Evolutionary conservation across 2,329 filamentous ascomycete species (phyloP).

Genomic region (Ceratocystis colombiana): DNA sequence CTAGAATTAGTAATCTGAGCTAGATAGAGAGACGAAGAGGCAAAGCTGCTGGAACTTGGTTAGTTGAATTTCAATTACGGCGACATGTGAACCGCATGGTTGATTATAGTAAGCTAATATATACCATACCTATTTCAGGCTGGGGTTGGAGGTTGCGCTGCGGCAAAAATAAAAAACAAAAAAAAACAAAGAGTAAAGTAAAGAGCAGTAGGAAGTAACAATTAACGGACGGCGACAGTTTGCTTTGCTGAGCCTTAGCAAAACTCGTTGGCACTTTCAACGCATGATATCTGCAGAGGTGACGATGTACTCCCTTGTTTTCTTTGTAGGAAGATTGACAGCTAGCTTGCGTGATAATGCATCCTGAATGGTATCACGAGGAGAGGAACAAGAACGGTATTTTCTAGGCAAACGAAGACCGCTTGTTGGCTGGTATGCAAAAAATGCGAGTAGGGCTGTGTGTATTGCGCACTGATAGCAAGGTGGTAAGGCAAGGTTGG

Average conservation of each 20-base stretch:
- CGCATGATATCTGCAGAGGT: background rate
- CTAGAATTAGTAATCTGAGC: background rate
- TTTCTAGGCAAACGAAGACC: background rate
- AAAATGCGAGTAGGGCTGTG: background rate
- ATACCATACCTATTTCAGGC: too few species aligned
- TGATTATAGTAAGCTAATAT: too few species aligned
- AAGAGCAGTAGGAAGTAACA: background rate
- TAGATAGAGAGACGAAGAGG: too few species aligned
- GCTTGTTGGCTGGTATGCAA: background rate
- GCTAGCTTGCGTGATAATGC: background rate
- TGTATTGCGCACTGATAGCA: too few species aligned
- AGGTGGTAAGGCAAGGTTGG: background rate
- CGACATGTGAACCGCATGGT: too few species aligned
- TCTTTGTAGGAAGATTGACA: background rate
- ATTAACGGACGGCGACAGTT: background rate
- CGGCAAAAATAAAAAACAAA: background rate
- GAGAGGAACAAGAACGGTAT: background rate
- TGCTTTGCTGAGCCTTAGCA: background rate
- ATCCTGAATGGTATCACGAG: background rate
- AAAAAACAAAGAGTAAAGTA: background rate
- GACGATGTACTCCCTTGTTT: too few species aligned
- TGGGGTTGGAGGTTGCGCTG: background rate
- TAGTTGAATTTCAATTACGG: too few species aligned
- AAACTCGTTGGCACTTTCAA: background rate
- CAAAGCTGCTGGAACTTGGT: too few species aligned